Percentiles rank a stretch among this genome's conserved stretches.
Evolutionary conservation across 2,329 filamentous ascomycete genomes (phyloP).

Genomic region (Ophiostoma pallidulum): DNA sequence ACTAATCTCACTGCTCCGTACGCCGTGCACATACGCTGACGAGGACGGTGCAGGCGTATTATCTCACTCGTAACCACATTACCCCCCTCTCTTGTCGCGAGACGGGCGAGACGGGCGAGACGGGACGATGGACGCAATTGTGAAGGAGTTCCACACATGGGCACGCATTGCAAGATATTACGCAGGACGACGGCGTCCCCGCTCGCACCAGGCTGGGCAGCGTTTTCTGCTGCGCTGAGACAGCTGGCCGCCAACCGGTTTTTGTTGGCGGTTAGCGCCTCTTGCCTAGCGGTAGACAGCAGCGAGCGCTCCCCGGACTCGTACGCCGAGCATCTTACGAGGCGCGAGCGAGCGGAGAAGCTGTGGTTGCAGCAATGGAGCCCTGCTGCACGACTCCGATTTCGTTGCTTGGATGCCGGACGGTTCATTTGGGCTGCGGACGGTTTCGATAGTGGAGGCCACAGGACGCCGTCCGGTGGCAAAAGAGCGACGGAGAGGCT

Average conservation of each 20-base stretch:
- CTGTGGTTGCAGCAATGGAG: conserved; percentile 4
- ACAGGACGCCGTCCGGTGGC: conserved; percentile 1
- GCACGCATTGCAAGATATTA: not conserved
- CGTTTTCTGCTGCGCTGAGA: not conserved
- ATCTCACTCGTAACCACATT: too few species aligned
- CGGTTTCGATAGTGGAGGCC: too few species aligned
- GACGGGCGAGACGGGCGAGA: not conserved
- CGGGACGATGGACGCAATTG: conserved; percentile 1
- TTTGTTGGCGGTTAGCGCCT: conserved; percentile 11
- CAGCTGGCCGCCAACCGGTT: conserved; percentile 4
- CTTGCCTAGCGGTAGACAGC: not conserved
- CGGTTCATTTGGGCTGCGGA: not conserved
- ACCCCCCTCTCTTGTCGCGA: too few species aligned
- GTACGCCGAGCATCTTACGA: too few species aligned
- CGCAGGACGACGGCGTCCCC: not conserved
- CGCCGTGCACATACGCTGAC: too few species aligned
- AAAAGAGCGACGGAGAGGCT: not conserved
- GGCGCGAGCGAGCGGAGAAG: not conserved
- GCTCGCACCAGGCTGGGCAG: conserved; percentile 1
- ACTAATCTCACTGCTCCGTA: too few species aligned
- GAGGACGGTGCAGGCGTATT: too few species aligned
- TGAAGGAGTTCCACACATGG: not conserved
- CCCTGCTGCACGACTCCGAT: not conserved
- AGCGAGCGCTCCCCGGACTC: too few species aligned
- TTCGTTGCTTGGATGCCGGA: too few species aligned